A percentile compares a stretch with the other conserved stretches of the same genome.
Evolutionary conservation across 768 basidiomycete species (phyloP).

Genomic region (Lactifluus volemus): DNA sequence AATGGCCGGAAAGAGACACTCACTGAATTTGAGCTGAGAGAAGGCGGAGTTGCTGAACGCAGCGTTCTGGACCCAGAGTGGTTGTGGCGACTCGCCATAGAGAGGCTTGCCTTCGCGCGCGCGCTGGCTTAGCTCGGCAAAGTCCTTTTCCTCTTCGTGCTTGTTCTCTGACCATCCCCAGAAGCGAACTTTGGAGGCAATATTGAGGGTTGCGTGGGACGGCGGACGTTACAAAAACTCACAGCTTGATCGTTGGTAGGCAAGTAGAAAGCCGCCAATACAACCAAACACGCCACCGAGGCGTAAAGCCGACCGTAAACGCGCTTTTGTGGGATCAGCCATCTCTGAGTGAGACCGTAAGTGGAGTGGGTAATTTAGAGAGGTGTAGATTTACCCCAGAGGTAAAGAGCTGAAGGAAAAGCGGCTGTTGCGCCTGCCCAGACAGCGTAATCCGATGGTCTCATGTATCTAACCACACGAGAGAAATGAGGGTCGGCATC

Average conservation of each 20-base stretch:
- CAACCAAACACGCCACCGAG: constrained; percentile 76
- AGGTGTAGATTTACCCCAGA: constrained; percentile 51
- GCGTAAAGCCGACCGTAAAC: constrained; percentile 34
- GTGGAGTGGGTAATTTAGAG: constrained; percentile 3
- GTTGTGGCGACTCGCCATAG: constrained; percentile 77
- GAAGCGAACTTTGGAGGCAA: constrained; percentile 57
- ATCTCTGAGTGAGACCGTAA: constrained; percentile 31
- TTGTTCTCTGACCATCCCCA: constrained; percentile 93
- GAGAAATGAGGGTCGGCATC: constrained; percentile 87
- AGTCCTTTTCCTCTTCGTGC: constrained; percentile 69
- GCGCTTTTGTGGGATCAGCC: constrained; percentile 35
- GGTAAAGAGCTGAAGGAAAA: constrained; percentile 72
- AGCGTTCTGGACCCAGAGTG: constrained; percentile 76
- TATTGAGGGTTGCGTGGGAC: neutral
- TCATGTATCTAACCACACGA: constrained; percentile 84
- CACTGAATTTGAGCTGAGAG: constrained; percentile 90
- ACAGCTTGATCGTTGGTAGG: constrained; percentile 89
- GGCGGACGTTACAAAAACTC: constrained; percentile 28
- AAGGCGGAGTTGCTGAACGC: constrained; percentile 85
- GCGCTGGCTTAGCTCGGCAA: constrained; percentile 67
- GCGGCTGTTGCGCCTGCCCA: constrained; percentile 78
- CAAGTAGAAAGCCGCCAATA: constrained; percentile 83
- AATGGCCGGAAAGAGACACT: constrained; percentile 23
- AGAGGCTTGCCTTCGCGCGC: constrained; percentile 74
- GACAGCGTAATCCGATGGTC: constrained; percentile 76